A percentile compares a stretch with the other conserved stretches of the same genome.
Evolutionary conservation across 352 stramenopile genomes (phyloP).

Genomic region (Achlya hypogyna): DNA sequence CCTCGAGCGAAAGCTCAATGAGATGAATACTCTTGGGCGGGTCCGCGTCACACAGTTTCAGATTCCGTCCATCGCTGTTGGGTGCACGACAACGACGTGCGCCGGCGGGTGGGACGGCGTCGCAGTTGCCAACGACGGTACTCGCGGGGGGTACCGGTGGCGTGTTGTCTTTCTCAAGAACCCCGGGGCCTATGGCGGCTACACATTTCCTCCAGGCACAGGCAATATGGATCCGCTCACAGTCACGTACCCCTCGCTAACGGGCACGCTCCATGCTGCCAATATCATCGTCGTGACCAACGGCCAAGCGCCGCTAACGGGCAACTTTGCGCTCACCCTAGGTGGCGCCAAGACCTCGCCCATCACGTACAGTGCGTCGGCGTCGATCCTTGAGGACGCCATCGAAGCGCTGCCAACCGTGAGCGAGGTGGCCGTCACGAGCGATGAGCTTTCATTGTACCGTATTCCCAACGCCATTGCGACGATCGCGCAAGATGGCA

Average conservation of each 20-base stretch:
- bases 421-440: slow-evolving; percentile 56
- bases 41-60: slow-evolving; percentile 85
- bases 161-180: slow-evolving; percentile 61
- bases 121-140: slow-evolving; percentile 64
- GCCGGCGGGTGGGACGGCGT: slow-evolving; percentile 88
- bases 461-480: slow-evolving; percentile 45
- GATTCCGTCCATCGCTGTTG: slow-evolving; percentile 71
- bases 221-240: slow-evolving; percentile 58
- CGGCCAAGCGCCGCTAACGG: slow-evolving; percentile 41
- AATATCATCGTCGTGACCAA: slow-evolving; percentile 44
- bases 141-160: slow-evolving; percentile 74
- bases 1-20: slow-evolving; percentile 89
- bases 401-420: slow-evolving; percentile 73
- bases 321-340: slow-evolving; percentile 44
- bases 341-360: slow-evolving; percentile 31
- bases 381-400: slow-evolving; percentile 50
- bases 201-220: slow-evolving; percentile 68
- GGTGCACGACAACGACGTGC: slow-evolving; percentile 39
- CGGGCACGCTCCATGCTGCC: slow-evolving; percentile 38
- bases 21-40: slow-evolving; percentile 90
- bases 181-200: slow-evolving; percentile 54
- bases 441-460: slow-evolving; percentile 41
- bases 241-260: slow-evolving; percentile 29
- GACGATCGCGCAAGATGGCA: slow-evolving; percentile 42
- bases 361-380: slow-evolving; percentile 47